Base-by-base conservation (phyloP, 2,329 filamentous ascomycete species). In the Aspergillus oerlinghausenensis region DNA sequence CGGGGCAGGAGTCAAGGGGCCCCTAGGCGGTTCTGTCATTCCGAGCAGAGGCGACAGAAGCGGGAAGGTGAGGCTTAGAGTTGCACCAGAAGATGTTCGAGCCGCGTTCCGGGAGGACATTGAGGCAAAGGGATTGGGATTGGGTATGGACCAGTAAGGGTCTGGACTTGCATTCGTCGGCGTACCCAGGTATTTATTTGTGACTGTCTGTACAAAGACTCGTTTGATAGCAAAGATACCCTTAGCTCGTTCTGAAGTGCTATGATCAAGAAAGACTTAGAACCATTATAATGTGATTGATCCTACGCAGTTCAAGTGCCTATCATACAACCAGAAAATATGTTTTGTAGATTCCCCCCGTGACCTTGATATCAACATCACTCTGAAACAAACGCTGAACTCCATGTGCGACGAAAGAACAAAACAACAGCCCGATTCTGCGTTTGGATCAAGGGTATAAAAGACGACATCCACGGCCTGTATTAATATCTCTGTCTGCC, bases 41-140 rank as follows among this genome's bases (percentile, higher is more conserved):
- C 84, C 87, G 19, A 75, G 79, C 58, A 86, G 86, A 62, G 88
- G 92, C 0, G 93, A 97, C 70, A 82, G 94, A 47, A 91, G 90
- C 23, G 93, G 91, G 55, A 92, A 95, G 73, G 84, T 99, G 43
- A 82, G 93, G 55, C 79, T 99, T 55, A 86, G 90, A 23, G 87
- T 97, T 63, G 89, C 90, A 11, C 90, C 96, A 58, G 93, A 97
- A 67, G 93, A 99, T 75, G 85, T 99, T 28, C 88, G 88, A 70
- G 83, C 91, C 70, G 94, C 93, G 29, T 86, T 97, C 64, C 86
- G 88, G 58, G 92, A 96, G 63, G 94, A 99, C 76, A 84, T 84
- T 7, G 91, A 97, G 69, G 87, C 95, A 55, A 92, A 87, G 73
- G 87, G 88, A 42, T 79, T 96, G 67, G 90, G 90, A 29, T 82